These are phyloP conservation scores for Lasiodiplodia theobromae DNA, from an alignment of 2,329 filamentous ascomycete genomes.

Conservation along the genomic window DNA sequence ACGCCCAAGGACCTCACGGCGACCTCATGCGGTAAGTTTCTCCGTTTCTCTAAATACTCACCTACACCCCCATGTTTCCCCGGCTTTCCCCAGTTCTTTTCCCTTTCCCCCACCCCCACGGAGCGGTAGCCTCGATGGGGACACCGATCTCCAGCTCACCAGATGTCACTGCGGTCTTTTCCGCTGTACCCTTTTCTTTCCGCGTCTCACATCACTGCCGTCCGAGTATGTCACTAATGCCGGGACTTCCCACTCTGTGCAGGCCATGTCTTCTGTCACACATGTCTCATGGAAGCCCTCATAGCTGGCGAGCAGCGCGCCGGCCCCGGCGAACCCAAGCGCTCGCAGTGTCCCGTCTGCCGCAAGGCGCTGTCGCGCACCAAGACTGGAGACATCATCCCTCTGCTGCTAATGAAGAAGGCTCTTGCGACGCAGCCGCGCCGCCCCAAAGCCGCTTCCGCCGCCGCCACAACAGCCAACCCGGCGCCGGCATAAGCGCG, in stretches of 20 bases:
- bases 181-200: background rate
- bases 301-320: conserved; percentile 61
- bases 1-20: conserved; percentile 65
- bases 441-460: background rate
- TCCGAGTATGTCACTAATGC: background rate
- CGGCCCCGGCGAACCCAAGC: conserved; percentile 51
- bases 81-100: background rate
- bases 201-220: background rate
- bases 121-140: background rate
- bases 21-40: conserved; percentile 64
- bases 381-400: conserved; percentile 51
- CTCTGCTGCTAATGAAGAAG: conserved; percentile 22
- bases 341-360: conserved; percentile 57
- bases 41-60: background rate
- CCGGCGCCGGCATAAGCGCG: background rate
- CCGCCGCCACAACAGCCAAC: background rate
- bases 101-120: background rate
- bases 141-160: background rate
- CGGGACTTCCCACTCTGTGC: background rate
- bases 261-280: conserved; percentile 71
- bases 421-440: conserved; percentile 23
- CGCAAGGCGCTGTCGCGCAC: conserved; percentile 52
- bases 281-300: conserved; percentile 67
- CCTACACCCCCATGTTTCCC: background rate
- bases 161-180: background rate